Conservation (phyloP, 83 land plant species). For the Picea mariana region DNA sequence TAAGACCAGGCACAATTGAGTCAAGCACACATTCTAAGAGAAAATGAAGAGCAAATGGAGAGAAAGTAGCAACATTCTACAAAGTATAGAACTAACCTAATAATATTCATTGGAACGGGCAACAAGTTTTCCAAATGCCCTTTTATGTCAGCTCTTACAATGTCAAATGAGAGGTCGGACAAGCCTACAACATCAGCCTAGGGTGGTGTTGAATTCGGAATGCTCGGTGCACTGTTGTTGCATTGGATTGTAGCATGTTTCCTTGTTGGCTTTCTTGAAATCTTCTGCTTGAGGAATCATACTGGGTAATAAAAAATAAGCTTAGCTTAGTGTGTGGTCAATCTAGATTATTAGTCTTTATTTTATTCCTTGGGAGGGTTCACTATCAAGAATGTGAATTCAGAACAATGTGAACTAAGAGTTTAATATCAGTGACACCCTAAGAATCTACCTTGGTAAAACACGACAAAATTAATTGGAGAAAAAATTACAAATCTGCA, state of each 20-base stretch:
- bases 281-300: constrained; percentile 19
- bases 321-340: not conserved
- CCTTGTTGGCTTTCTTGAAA: constrained; percentile 19
- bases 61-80: not conserved
- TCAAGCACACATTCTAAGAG: not conserved
- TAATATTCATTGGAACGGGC: constrained; percentile 58
- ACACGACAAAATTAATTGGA: not conserved
- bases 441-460: not conserved
- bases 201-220: constrained; percentile 22
- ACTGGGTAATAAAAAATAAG: not conserved
- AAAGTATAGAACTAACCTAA: constrained; percentile 36
- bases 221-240: constrained; percentile 17
- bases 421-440: not conserved
- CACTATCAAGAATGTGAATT: not conserved
- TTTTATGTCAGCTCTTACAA: constrained; percentile 13
- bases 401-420: not conserved
- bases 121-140: constrained; percentile 37
- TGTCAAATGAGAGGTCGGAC: constrained; percentile 34
- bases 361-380: not conserved
- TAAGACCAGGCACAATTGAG: constrained; percentile 1
- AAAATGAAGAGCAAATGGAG: not conserved
- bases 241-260: constrained; percentile 23
- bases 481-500: not conserved
- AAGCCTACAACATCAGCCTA: constrained; percentile 15
- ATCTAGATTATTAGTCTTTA: not conserved